Base-by-base conservation (phyloP, 306 rosid genomes). In the Casuarina glauca region DNA sequence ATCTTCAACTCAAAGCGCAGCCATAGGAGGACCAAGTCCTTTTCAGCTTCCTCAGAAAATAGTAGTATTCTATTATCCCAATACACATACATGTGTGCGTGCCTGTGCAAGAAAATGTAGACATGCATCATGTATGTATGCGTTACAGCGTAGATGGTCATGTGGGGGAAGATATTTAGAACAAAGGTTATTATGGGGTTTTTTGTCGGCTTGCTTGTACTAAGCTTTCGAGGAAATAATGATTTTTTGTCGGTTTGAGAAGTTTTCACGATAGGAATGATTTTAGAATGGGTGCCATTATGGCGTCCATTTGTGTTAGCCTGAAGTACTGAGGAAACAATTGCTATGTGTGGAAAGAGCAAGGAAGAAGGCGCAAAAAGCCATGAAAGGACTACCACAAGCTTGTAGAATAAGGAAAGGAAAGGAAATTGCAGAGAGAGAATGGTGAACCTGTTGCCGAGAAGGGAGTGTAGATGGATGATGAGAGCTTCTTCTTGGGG, bases 401-500 rank as follows among this genome's bases (percentile, higher is more conserved):
- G 20, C 6, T 52, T 52, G 57, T 16, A 15, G 32, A 26, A 26
- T 26, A 26, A 26, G 32, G 32, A 26, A 26, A 26, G 32, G 32
- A 26, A 26, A 26, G 32, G 32, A 26, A 26, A 26, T 26, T 44
- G 48, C 48, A 44, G 8, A 44, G 7, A 44, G 48, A 9, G 48
- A n/a, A n/a, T 26, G 32, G 32, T 26, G 69, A 15, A 85, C 98
- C 98, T 94, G 97, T 94, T 92, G 62, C 98, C 98, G 57, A 94
- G 97, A 75, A 94, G 90, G 70, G 97, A 87, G 83, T 94, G 98
- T 17, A 94, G 84, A 79, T 92, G 97, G 81, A 90, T 72, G 75
- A 94, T 90, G 82, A 89, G 93, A 19, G 90, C 86, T 79, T 94
- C 90, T 84, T 94, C 98, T 74, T 94, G 97, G 35, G 90, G 85